phyloP scores from a whole-genome alignment of 2,329 filamentous ascomycete genomes.

The Helotiales sp. region DNA sequence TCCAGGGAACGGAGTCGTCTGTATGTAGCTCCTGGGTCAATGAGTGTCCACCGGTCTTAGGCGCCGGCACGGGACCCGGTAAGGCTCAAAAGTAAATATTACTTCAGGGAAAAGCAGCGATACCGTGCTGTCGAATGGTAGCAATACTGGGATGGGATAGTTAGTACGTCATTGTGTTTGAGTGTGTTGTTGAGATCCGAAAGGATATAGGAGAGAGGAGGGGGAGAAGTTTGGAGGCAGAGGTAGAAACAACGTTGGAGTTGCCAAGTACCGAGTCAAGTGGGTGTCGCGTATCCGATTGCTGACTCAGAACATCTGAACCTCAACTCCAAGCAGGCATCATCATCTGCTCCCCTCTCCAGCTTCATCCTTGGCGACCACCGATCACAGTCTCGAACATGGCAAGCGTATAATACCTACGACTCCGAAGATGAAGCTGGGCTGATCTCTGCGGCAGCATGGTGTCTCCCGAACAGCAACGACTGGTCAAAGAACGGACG shows the following conservation, averaged over 20 bases:
- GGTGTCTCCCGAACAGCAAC: slow-evolving; percentile 74
- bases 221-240: slow-evolving; percentile 15
- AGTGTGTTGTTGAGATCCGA: slow-evolving; percentile 1
- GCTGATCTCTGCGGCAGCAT: slow-evolving; percentile 64
- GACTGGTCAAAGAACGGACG: slow-evolving; percentile 65
- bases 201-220: background rate
- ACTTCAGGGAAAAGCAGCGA: slow-evolving; percentile 8
- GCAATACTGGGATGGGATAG: slow-evolving; percentile 31
- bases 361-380: slow-evolving; percentile 12
- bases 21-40: slow-evolving; percentile 21
- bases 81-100: slow-evolving; percentile 11
- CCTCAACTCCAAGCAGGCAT: background rate
- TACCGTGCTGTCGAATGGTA: slow-evolving; percentile 25
- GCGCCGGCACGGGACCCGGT: slow-evolving; percentile 2
- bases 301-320: slow-evolving; percentile 33
- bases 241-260: slow-evolving; percentile 21
- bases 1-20: background rate
- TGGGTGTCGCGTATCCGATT: slow-evolving; percentile 20
- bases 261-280: slow-evolving; percentile 24
- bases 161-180: slow-evolving; percentile 27
- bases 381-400: slow-evolving; percentile 36
- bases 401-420: slow-evolving; percentile 45
- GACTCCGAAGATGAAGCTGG: slow-evolving; percentile 27
- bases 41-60: slow-evolving; percentile 22
- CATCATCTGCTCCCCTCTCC: background rate